Conservation (phyloP, 2,329 filamentous ascomycete species). For the Cryphonectria radicalis region DNA sequence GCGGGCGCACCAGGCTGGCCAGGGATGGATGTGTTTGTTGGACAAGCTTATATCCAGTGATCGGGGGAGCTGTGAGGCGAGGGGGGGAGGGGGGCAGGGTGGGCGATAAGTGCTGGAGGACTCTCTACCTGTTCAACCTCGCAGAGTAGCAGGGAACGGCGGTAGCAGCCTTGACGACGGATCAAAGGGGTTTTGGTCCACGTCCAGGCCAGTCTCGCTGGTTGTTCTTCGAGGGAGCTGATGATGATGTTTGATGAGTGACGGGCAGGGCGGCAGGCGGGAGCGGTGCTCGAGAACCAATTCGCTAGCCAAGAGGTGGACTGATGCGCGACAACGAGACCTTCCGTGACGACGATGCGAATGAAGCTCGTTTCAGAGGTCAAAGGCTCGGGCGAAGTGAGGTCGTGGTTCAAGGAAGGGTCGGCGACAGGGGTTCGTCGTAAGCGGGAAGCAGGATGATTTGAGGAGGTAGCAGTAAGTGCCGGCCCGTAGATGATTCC, state of each 20-base stretch:
- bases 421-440: constrained; percentile 26
- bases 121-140: constrained; percentile 32
- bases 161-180: constrained; percentile 28
- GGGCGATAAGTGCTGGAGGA: constrained; percentile 26
- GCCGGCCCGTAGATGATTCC: constrained; percentile 16
- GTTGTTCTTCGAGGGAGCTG: constrained; percentile 14
- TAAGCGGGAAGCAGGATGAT: constrained; percentile 17
- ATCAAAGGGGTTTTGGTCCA: constrained; percentile 29
- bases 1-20: constrained; percentile 11
- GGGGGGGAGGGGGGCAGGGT: constrained; percentile 13
- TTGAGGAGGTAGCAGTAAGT: constrained; percentile 20
- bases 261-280: constrained; percentile 15
- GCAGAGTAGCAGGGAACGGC: constrained; percentile 27
- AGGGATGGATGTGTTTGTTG: constrained; percentile 7
- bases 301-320: constrained; percentile 17
- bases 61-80: constrained; percentile 12
- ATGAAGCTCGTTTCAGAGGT: constrained; percentile 27
- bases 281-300: constrained; percentile 18
- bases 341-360: constrained; percentile 23
- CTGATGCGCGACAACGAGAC: constrained; percentile 22
- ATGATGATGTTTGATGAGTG: constrained; percentile 12
- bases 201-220: constrained; percentile 29
- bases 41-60: constrained; percentile 14
- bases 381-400: constrained; percentile 17
- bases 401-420: constrained; percentile 29